Evolutionary conservation across 345 rosid species (phyloP).

Genomic region (Citrus maxima): DNA sequence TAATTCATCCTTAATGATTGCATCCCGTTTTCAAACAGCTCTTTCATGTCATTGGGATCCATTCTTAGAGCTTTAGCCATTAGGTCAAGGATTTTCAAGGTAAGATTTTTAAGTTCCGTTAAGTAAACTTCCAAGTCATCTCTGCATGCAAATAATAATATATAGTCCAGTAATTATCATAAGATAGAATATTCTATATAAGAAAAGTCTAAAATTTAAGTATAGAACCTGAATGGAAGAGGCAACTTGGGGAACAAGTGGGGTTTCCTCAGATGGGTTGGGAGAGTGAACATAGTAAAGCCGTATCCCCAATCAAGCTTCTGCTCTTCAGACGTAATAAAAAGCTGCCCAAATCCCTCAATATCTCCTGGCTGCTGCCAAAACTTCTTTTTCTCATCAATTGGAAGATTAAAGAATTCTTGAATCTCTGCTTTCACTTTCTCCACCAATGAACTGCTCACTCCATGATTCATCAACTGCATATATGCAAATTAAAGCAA

Average conservation of each 20-base stretch:
- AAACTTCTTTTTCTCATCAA: slow-evolving; percentile 30
- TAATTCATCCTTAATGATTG: slow-evolving; percentile 54
- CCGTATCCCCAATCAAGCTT: slow-evolving; percentile 4
- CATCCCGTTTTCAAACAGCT: slow-evolving; percentile 30
- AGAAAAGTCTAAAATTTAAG: too few species aligned
- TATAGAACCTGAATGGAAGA: neutral
- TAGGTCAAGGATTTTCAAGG: neutral
- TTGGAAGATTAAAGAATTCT: slow-evolving; percentile 25
- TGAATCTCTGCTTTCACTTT: slow-evolving; percentile 26
- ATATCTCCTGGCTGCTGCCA: neutral
- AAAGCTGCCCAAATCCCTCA: neutral
- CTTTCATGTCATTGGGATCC: slow-evolving; percentile 3
- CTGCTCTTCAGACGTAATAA: slow-evolving; percentile 3
- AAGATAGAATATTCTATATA: neutral
- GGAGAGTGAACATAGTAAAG: slow-evolving; percentile 5
- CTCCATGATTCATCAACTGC: slow-evolving; percentile 35
- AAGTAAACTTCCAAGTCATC: slow-evolving; percentile 9
- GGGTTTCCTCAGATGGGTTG: neutral
- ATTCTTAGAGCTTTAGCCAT: slow-evolving; percentile 2
- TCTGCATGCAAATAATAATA: neutral
- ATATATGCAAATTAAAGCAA: neutral
- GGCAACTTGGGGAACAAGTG: slow-evolving; percentile 12
- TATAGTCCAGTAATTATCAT: neutral
- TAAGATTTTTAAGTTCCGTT: neutral
- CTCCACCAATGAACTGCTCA: slow-evolving; percentile 18